A percentile compares a stretch with the other conserved stretches of the same genome.
Evolutionary conservation across 768 basidiomycete genomes (phyloP).

Genomic region (Cystobasidiopsis lactophilus): DNA sequence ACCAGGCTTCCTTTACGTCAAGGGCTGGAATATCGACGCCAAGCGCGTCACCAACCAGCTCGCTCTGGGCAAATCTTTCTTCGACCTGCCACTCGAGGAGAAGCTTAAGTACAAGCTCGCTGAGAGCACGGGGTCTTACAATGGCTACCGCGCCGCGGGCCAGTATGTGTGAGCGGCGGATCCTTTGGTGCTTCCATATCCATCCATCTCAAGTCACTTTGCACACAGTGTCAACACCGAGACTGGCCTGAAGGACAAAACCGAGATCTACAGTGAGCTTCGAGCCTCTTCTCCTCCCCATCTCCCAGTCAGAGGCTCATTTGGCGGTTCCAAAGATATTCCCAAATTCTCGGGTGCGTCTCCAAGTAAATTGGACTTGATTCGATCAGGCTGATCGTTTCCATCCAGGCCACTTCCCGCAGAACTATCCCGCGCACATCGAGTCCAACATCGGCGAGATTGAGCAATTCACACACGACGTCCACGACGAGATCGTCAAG

Average conservation of each 20-base stretch:
- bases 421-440: constrained; percentile 29
- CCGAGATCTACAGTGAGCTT: background rate
- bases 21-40: constrained; percentile 31
- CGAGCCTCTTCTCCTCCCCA: no score
- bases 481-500: constrained; percentile 33
- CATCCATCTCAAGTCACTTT: no score
- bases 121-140: constrained; percentile 26
- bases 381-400: no score
- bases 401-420: no score
- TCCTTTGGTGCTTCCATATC: no score
- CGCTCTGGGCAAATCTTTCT: constrained; percentile 22
- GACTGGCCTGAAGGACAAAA: constrained; percentile 19
- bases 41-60: constrained; percentile 30
- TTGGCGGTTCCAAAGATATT: no score
- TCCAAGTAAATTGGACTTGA: no score
- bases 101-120: constrained; percentile 31
- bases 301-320: no score
- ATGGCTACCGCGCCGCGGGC: constrained; percentile 33
- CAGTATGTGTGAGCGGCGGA: no score
- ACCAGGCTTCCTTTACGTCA: constrained; percentile 10
- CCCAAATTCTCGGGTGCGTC: constrained; percentile 30
- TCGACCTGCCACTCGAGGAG: constrained; percentile 34
- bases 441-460: constrained; percentile 29
- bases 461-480: constrained; percentile 29
- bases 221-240: constrained; percentile 12